These are phyloP conservation scores for Moesziomyces parantarcticus DNA, from an alignment of 1,284 basidiomycete genomes.

Conservation along the genomic window DNA sequence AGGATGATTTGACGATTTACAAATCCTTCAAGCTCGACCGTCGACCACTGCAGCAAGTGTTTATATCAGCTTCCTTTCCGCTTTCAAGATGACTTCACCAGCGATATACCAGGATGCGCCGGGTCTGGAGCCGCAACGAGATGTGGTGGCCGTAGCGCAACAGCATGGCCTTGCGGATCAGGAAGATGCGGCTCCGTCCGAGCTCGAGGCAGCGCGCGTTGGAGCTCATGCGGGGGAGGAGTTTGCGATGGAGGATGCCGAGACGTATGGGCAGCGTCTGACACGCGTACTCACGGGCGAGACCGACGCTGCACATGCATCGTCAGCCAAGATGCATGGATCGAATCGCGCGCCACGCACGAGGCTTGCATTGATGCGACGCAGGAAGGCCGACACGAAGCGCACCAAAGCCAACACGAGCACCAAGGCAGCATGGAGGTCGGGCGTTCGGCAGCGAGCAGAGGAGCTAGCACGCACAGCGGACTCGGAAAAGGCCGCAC, in stretches of 20 bases:
- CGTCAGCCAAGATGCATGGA: background rate
- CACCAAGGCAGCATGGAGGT: background rate
- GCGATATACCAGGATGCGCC: slow-evolving; percentile 38
- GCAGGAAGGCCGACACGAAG: background rate
- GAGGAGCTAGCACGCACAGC: slow-evolving; percentile 32
- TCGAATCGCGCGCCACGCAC: slow-evolving; percentile 1
- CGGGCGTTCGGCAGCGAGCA: slow-evolving; percentile 24
- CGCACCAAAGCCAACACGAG: slow-evolving; percentile 1
- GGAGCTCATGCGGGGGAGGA: slow-evolving; percentile 11
- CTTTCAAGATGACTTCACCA: background rate
- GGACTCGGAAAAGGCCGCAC: slow-evolving; percentile 36
- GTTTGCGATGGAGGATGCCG: slow-evolving; percentile 12
- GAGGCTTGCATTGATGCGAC: background rate
- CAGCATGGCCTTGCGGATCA: background rate
- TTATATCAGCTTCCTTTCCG: too few relatives aligned
- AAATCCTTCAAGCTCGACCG: background rate
- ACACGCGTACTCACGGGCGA: slow-evolving; percentile 40
- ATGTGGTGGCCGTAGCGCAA: slow-evolving; percentile 11
- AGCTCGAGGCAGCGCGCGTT: background rate
- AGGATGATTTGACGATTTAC: too few relatives aligned
- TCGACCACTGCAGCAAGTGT: too few relatives aligned
- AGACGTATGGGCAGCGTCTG: slow-evolving; percentile 34
- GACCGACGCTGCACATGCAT: background rate
- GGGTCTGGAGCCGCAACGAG: slow-evolving; percentile 31
- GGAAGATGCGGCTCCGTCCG: background rate